Base-by-base conservation (phyloP, 2,329 filamentous ascomycete genomes). In the Akanthomyces muscarius region DNA sequence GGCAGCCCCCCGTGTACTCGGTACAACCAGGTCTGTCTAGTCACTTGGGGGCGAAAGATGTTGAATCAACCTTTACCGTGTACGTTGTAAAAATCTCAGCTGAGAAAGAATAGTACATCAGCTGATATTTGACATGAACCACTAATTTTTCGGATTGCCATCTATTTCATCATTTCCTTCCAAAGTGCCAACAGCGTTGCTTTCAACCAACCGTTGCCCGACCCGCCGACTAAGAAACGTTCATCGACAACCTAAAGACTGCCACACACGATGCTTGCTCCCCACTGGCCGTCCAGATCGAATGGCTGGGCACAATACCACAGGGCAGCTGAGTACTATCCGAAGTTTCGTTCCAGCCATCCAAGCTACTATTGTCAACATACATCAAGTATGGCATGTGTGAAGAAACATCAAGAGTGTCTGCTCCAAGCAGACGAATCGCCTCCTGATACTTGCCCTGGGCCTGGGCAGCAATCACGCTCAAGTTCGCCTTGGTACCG, bases 371-470 rank as follows among this genome's bases (percentile, higher is more conserved):
- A 10, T 23, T 51, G 21, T 62, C 60, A 36, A 62, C 66, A 33
- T 77, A 77, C 42, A 69, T 66, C 38, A 78, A 62, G 58, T 74
- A 74, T 5, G 76, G 68, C 18, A 57, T 63, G 25, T 56, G 65
- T 18, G 65, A 48, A 16, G 47, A 16, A n/a, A 42, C 28, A 23
- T 57, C 63, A 5, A 60, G 33, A 21, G 30, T 61, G 4, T 63
- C 63, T 14, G 42, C 59, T 18, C 60, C 60, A 1, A 62, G 44
- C 5, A 50, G 52, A 18, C 52, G 60, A 3, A 62, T 21, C 21
- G 60, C 50, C 1, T 62, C 60, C 5, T 25, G 25, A 36, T 63
- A 63, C 44, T 30, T 63, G 23, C 3, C 14, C 36, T n/a, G 54
- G 0, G 33, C 61, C 66, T 73, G 66, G 2, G 59, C 62, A n/a